Evolutionary conservation across 1,139 yeast species (phyloP), one percentile per base, ranked within the genome.

Genomic region (Scheffersomyces lignicola): DNA sequence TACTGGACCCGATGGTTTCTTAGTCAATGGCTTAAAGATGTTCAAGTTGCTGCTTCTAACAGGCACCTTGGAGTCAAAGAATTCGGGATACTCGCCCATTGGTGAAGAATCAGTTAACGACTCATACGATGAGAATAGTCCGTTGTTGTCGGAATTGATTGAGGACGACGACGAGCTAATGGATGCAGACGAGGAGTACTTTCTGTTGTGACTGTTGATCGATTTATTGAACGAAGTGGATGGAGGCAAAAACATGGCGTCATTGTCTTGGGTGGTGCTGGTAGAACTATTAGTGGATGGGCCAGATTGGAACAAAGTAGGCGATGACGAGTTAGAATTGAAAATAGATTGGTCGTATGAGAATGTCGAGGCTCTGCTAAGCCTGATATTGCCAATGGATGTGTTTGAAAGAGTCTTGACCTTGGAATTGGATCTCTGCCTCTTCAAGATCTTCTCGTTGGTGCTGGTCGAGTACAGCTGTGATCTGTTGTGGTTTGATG

Each of bases 391-490:
- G 18, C 22, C 14, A 4, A 11, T 5, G 18, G 29, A 26, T 10
- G 29, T 12, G 12, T 26, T 17, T 15, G 39, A 32, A 10, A 36
- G 24, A 8, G 39, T 20, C 11, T 12, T 26, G n/a, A 43, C 41
- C 32, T 44, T 42, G 8, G 58, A 37, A 18, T 40, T 42, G 5
- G 69, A 62, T 39, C 53, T 55, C 39, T 65, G 72, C 28, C 72
- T 51, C 41, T 67, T 67, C 37, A 65, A 49, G 14, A 65, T 53
- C 47, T 65, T 67, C 39, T 58, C 64, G 28, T 58, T 54, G 5
- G 64, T 60, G 17, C 55, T 57, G 7, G 68, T 62, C 11, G 69
- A 54, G 38, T 49, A 61, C 24, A 69, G 60, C 30, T 50, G 55
- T 1, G 67, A 62, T 34, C 70, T 45, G 29, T 33, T 36, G 42